These are phyloP conservation scores for Colletotrichum musae DNA, from an alignment of 2,329 filamentous ascomycete species.

Conservation along the genomic window DNA sequence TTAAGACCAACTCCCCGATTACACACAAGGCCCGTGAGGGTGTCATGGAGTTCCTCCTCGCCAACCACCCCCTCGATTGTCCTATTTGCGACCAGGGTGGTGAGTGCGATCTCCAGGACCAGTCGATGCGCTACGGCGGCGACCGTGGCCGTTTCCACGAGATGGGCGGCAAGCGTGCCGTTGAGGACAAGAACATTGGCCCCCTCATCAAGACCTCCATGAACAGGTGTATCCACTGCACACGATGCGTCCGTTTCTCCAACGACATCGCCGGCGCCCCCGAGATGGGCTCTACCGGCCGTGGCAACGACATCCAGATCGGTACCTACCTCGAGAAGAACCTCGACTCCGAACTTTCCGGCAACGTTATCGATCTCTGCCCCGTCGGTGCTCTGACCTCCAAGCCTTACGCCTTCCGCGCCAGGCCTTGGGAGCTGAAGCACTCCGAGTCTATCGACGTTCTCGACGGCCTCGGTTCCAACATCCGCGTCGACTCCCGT, in stretches of 20 bases:
- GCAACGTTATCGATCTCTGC: conserved; percentile 98
- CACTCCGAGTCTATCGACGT: conserved; percentile 97
- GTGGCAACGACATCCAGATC: conserved; percentile 98
- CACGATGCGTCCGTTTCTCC: conserved; percentile 95
- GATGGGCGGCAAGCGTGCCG: conserved; percentile 93
- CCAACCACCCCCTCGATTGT: conserved; percentile 96
- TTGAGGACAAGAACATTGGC: conserved; percentile 99
- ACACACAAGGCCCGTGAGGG: conserved; percentile 98
- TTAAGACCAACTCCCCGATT: conserved; percentile 97
- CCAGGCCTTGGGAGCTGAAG: conserved; percentile 96
- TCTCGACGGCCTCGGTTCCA: conserved; percentile 91
- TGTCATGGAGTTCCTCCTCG: conserved; percentile 98
- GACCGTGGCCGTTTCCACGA: conserved; percentile 98
- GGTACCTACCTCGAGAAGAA: conserved; percentile 97
- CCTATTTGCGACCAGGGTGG: conserved; percentile 99
- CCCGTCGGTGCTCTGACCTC: conserved; percentile 96
- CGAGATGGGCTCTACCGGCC: conserved; percentile 92
- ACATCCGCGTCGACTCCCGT: conserved; percentile 93
- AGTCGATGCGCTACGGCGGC: conserved; percentile 98
- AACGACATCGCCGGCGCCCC: conserved; percentile 97
- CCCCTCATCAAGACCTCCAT: conserved; percentile 99
- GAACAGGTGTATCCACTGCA: conserved; percentile 99
- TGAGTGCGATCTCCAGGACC: conserved; percentile 98
- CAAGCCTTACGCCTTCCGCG: conserved; percentile 98
- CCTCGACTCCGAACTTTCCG: conserved; percentile 94